Evolutionary conservation across 805 yeast species (phyloP).

Genomic region (Ogataea trehaloabstinens): DNA sequence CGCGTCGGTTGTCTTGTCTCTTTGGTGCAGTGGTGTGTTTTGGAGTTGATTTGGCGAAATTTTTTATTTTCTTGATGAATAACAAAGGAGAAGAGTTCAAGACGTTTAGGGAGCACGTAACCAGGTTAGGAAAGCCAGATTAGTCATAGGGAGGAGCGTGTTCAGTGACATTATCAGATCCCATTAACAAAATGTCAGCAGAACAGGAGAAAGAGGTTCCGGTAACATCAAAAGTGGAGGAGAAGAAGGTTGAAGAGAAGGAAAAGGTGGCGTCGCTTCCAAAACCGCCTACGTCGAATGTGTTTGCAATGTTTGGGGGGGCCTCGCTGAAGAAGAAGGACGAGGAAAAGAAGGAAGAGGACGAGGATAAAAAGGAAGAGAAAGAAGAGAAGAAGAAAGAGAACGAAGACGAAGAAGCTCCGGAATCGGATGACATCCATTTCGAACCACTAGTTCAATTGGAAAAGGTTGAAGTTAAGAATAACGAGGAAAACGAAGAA

Average conservation of each 20-base stretch:
- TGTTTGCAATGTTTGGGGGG: slow-evolving; percentile 95
- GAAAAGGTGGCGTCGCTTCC: slow-evolving; percentile 27
- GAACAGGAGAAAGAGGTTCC: too few species aligned
- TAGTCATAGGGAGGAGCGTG: too few species aligned
- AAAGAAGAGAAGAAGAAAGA: slow-evolving; percentile 32
- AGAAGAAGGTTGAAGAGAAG: slow-evolving; percentile 25
- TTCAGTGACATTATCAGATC: too few species aligned
- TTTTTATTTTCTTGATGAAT: too few species aligned
- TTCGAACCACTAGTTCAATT: slow-evolving; percentile 95
- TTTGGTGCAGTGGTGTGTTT: too few species aligned
- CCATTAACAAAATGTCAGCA: too few species aligned
- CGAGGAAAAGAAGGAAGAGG: slow-evolving; percentile 37
- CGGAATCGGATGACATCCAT: slow-evolving; percentile 80
- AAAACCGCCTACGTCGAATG: slow-evolving; percentile 74
- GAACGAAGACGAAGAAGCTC: slow-evolving; percentile 56
- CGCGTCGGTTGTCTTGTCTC: too few species aligned
- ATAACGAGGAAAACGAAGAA: slow-evolving; percentile 90
- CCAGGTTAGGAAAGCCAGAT: too few species aligned
- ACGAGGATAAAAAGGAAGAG: slow-evolving; percentile 34
- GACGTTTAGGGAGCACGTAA: too few species aligned
- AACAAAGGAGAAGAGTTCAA: too few species aligned
- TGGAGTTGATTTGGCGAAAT: too few species aligned
- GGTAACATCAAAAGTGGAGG: too few species aligned
- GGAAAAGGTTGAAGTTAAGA: slow-evolving; percentile 94
- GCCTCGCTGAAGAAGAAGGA: slow-evolving; percentile 65